phyloP scores from a whole-genome alignment of 1,284 basidiomycete genomes.

The Apiotrichum porosum region DNA sequence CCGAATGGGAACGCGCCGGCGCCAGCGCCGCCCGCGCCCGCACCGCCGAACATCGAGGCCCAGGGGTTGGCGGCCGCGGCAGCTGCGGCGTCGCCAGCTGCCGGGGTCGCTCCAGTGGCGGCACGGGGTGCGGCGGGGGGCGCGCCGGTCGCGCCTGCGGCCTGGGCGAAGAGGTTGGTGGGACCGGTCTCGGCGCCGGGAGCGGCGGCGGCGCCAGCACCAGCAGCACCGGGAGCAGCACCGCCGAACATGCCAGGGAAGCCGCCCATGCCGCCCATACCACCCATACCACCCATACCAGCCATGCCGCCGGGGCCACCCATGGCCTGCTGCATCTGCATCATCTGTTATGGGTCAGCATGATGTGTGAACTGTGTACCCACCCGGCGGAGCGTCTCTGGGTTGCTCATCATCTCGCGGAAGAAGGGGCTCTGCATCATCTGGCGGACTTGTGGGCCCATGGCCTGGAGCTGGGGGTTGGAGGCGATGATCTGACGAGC shows the following conservation, averaged over 20 bases:
- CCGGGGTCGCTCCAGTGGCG: background rate
- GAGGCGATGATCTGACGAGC: slow-evolving; percentile 60
- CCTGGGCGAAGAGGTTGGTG: slow-evolving; percentile 40
- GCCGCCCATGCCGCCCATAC: slow-evolving; percentile 27
- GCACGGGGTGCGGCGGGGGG: slow-evolving; percentile 4
- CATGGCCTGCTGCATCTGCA: slow-evolving; percentile 62
- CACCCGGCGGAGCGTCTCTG: slow-evolving; percentile 40
- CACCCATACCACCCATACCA: slow-evolving; percentile 25
- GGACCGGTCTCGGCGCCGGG: slow-evolving; percentile 9
- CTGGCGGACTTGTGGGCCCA: slow-evolving; percentile 74
- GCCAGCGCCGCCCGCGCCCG: slow-evolving; percentile 15
- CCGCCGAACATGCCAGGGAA: slow-evolving; percentile 29
- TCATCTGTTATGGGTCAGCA: slow-evolving; percentile 55
- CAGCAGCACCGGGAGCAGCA: slow-evolving; percentile 23
- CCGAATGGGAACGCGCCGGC: slow-evolving; percentile 27
- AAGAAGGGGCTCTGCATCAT: slow-evolving; percentile 77
- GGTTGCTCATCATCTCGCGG: slow-evolving; percentile 64
- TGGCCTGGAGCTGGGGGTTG: slow-evolving; percentile 70
- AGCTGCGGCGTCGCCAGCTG: background rate
- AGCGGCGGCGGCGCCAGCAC: slow-evolving; percentile 18
- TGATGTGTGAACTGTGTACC: background rate
- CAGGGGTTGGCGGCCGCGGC: slow-evolving; percentile 8
- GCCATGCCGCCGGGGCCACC: slow-evolving; percentile 25
- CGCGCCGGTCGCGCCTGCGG: slow-evolving; percentile 7
- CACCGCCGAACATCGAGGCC: slow-evolving; percentile 12